phyloP scores from a whole-genome alignment of 2,329 filamentous ascomycete species.

The Epichloe aotearoae region DNA sequence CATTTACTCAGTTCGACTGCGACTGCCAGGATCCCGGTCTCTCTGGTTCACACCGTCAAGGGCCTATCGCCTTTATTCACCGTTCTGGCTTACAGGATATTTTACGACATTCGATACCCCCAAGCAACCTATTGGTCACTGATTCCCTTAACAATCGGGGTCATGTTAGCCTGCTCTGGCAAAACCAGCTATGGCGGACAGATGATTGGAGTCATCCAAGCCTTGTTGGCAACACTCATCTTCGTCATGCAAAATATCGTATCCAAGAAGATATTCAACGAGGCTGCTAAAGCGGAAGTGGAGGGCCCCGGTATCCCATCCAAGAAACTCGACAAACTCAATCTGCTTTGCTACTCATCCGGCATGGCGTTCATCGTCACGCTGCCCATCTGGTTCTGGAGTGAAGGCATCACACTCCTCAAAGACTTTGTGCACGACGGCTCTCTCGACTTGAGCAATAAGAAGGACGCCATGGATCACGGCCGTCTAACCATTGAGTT shows the following conservation, averaged over 20 bases:
- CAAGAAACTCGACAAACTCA: constrained; percentile 89
- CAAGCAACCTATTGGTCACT: constrained; percentile 76
- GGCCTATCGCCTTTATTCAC: constrained; percentile 92
- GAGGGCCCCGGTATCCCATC: constrained; percentile 50
- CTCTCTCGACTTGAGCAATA: constrained; percentile 47
- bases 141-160: constrained; percentile 83
- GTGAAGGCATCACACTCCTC: constrained; percentile 68
- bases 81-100: constrained; percentile 77
- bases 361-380: constrained; percentile 83
- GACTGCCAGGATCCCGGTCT: constrained; percentile 89
- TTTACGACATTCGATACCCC: constrained; percentile 83
- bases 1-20: constrained; percentile 91
- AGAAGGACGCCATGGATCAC: constrained; percentile 59
- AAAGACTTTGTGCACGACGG: constrained; percentile 70
- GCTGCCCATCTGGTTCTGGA: constrained; percentile 83
- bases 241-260: constrained; percentile 99
- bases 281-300: constrained; percentile 71
- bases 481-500: constrained; percentile 71
- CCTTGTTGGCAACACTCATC: constrained; percentile 78
- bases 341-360: constrained; percentile 93
- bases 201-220: constrained; percentile 77
- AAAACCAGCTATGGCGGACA: constrained; percentile 68
- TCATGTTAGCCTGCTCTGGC: constrained; percentile 89
- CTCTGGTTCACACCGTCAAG: constrained; percentile 96
- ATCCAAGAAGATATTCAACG: constrained; percentile 95